Percentiles rank a stretch among this genome's conserved stretches.
These are phyloP conservation scores for Hyaloperonospora arabidopsidis DNA, from an alignment of 352 stramenopile species.

Conservation along the genomic window DNA sequence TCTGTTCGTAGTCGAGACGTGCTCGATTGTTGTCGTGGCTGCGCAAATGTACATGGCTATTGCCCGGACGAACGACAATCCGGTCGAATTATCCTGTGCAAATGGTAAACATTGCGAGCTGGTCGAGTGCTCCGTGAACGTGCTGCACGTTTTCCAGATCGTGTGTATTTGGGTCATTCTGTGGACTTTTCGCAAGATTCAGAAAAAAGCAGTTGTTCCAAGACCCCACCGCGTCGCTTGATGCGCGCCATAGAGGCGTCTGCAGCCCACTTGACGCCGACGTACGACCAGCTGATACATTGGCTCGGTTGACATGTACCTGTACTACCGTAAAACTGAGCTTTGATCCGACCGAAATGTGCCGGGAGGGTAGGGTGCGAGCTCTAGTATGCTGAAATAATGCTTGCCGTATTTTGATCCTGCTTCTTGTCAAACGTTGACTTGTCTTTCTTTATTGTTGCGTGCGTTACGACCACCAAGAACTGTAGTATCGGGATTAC, in stretches of 20 bases:
- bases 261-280: too few relatives aligned
- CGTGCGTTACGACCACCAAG: too few relatives aligned
- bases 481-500: too few relatives aligned
- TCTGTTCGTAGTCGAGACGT: constrained; percentile 30
- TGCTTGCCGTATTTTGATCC: too few relatives aligned
- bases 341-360: too few relatives aligned
- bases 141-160: constrained; percentile 44
- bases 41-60: constrained; percentile 52
- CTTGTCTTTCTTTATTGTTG: too few relatives aligned
- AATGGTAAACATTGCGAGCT: constrained; percentile 48
- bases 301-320: too few relatives aligned
- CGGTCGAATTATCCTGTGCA: constrained; percentile 48
- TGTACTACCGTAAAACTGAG: too few relatives aligned
- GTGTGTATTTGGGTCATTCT: constrained; percentile 32
- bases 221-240: constrained; percentile 21
- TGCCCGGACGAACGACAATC: constrained; percentile 21
- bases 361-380: too few relatives aligned
- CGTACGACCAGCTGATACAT: too few relatives aligned
- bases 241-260: constrained; percentile 5
- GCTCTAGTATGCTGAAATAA: too few relatives aligned
- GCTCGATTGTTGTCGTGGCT: constrained; percentile 28
- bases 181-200: constrained; percentile 36
- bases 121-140: constrained; percentile 31
- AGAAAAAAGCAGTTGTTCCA: constrained; percentile 31
- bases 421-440: too few relatives aligned